Percentiles rank a stretch among this genome's conserved stretches.
Conservation (phyloP, 2,329 filamentous ascomycete species). For the Aureobasidium namibiae region DNA sequence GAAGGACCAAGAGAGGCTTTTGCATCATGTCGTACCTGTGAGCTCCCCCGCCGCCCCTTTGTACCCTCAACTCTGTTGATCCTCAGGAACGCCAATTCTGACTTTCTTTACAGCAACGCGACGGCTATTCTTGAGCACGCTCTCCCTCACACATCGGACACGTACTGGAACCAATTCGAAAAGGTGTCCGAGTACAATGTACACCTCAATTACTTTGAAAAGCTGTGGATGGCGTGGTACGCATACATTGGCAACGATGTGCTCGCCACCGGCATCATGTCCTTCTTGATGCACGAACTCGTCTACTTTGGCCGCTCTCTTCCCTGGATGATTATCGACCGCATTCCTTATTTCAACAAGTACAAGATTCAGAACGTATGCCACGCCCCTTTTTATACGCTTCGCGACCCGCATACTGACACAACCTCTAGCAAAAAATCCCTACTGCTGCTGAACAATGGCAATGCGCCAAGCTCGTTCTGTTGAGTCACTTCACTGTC, state of each 20-base stretch:
- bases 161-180: conserved; percentile 59
- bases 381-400: conserved; percentile 15
- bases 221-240: conserved; percentile 93
- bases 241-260: conserved; percentile 97
- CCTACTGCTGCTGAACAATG: conserved; percentile 91
- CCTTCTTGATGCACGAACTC: conserved; percentile 86
- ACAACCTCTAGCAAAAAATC: conserved; percentile 57
- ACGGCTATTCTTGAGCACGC: conserved; percentile 27
- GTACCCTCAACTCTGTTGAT: neutral
- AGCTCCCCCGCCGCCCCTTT: neutral
- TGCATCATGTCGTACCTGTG: conserved; percentile 12
- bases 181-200: conserved; percentile 67
- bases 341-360: conserved; percentile 76
- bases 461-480: conserved; percentile 85
- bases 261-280: conserved; percentile 94
- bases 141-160: conserved; percentile 38
- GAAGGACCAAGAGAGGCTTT: conserved; percentile 1
- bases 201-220: conserved; percentile 77
- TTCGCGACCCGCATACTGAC: conserved; percentile 14
- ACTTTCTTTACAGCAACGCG: conserved; percentile 19
- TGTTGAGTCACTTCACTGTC: conserved; percentile 93
- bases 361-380: conserved; percentile 89
- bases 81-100: neutral
- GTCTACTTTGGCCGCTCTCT: conserved; percentile 90
- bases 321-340: conserved; percentile 89